Evolutionary conservation across 108 stramenopile species (phyloP), one percentile per base, ranked within the genome.

Genomic region (Schizochytrium sp.): DNA sequence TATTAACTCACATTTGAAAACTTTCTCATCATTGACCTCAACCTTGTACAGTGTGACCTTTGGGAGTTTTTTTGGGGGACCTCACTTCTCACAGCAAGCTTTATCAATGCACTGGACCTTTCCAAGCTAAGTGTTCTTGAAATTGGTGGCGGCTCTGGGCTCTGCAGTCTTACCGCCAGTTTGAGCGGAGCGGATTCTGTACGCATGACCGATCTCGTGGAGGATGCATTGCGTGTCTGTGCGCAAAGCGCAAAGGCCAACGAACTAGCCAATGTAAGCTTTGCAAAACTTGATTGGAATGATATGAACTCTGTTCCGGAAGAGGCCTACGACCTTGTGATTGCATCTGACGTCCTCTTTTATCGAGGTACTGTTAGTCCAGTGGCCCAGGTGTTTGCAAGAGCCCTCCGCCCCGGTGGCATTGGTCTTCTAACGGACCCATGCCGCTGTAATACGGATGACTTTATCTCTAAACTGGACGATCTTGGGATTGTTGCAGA

Each of bases 11-110:
- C 42, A 69, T 3, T 8, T 3, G 19, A 69, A 38, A 7, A 60
- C 17, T 17, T 2, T 17, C 2, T 60, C 59, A 60, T 17, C 17
- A n/a, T 38, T 38, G 5, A 38, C 44, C 64, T 44, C 64, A 15
- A 38, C 10, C 19, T 8, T 5, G 64, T 15, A 44, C 64, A 83
- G 76, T 83, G 76, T 53, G 76, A 83, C 47, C 53, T 83, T 10
- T 83, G 76, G 76, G 76, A 83, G 76, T 83, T 83, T 3, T 49
- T 83, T 38, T 83, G 76, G 76, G 76, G 76, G 50, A 83, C 76
- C 50, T 83, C 76, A 12, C 76, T 83, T 47, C 76, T 83, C 2
- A 49, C 53, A n/a, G 76, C 76, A 13, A 49, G 53, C 50, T 49
- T 83, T 49, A 38, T 83, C 50, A 83, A 55, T 28, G 3, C 47